Conservation (phyloP, 148 eudicot genomes). For the Pharnaceum exiguum region DNA sequence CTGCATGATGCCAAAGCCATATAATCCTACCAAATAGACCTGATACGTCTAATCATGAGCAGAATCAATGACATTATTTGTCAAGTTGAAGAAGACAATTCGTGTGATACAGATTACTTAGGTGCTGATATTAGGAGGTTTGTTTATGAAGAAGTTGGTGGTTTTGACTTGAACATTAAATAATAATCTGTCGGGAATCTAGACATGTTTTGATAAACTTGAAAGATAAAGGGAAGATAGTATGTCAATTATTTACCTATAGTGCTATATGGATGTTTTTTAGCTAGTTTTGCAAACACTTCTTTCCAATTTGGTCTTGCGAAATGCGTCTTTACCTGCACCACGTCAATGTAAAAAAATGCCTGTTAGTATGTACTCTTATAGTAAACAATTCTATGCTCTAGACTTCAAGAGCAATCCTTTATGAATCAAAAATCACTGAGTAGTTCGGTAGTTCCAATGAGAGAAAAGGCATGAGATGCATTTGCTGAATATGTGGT, state of each 20-base stretch:
- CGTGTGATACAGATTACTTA: slow-evolving; percentile 1
- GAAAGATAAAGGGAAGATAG: background rate
- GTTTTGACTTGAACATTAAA: slow-evolving; percentile 14
- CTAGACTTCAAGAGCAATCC: too few relatives aligned
- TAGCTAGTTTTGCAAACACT: slow-evolving; percentile 74
- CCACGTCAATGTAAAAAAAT: background rate
- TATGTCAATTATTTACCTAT: slow-evolving; percentile 52
- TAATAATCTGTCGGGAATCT: too few relatives aligned
- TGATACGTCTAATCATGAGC: too few relatives aligned
- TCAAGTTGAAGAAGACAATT: slow-evolving; percentile 2
- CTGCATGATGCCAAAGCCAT: too few relatives aligned
- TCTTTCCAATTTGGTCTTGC: slow-evolving; percentile 95
- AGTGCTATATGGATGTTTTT: slow-evolving; percentile 65
- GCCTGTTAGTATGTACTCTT: slow-evolving; percentile 1
- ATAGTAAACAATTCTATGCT: too few relatives aligned
- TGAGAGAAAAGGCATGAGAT: background rate
- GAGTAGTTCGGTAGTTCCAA: too few relatives aligned
- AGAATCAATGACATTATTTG: background rate
- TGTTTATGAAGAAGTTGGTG: slow-evolving; percentile 1
- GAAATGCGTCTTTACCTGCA: slow-evolving; percentile 98
- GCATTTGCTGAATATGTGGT: background rate
- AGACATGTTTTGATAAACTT: background rate
- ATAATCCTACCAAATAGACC: background rate
- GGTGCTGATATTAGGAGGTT: slow-evolving; percentile 1
- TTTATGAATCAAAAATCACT: too few relatives aligned